These are phyloP conservation scores for Nigrograna mackinnonii DNA, from an alignment of 2,329 filamentous ascomycete genomes.

Conservation along the genomic window DNA sequence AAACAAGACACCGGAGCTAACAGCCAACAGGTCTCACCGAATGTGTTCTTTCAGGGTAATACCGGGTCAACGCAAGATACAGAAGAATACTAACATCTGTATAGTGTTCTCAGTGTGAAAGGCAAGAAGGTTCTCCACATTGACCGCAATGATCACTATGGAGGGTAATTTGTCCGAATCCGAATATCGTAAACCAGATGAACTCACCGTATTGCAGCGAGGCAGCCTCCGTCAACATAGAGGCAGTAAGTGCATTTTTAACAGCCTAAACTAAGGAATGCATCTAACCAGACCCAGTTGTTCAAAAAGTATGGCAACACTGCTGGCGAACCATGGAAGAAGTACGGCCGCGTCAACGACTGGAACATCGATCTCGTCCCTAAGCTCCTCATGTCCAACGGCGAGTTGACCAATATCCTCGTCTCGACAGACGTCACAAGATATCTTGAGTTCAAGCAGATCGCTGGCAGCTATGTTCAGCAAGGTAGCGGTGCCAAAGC, in stretches of 20 bases:
- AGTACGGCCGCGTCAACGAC: conserved; percentile 94
- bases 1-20: conserved; percentile 30
- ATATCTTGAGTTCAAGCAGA: conserved; percentile 62
- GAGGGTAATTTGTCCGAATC: conserved; percentile 69
- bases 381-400: conserved; percentile 98
- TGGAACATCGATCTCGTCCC: conserved; percentile 99
- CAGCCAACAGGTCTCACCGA: conserved; percentile 79
- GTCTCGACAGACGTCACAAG: conserved; percentile 80
- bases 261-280: conserved; percentile 25
- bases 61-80: conserved; percentile 9
- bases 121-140: conserved; percentile 99
- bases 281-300: conserved; percentile 64
- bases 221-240: conserved; percentile 94
- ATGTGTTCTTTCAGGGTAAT: conserved; percentile 96
- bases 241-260: conserved; percentile 63
- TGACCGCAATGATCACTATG: conserved; percentile 97
- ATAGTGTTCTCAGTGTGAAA: conserved; percentile 92
- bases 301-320: conserved; percentile 97
- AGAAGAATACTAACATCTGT: conserved; percentile 15
- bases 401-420: conserved; percentile 97
- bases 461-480: conserved; percentile 95
- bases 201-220: conserved; percentile 62
- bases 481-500: conserved; percentile 81
- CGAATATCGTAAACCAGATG: conserved; percentile 8
- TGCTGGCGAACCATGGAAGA: conserved; percentile 90